Base-by-base conservation (phyloP, 176 grass and related monocot genomes). In the Thinopyrum elongatum region DNA sequence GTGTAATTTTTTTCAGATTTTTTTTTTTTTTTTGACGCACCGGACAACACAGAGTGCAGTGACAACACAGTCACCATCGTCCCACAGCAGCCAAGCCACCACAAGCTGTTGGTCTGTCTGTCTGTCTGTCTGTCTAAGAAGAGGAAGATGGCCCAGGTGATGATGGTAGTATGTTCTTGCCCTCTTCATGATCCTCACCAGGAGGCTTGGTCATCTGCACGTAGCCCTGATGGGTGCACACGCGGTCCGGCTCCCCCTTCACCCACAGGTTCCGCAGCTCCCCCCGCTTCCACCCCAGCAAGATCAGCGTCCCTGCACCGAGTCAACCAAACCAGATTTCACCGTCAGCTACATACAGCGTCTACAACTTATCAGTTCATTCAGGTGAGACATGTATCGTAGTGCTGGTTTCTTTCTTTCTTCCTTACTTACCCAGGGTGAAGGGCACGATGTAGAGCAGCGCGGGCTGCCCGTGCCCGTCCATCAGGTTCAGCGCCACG, bases 381-480 rank as follows among this genome's bases (percentile, higher is more conserved):
- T 63, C 39, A 83, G 27, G 19, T 31, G 9, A 33, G n/a, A 81
- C 30, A 90, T 71, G 88, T 3, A 74, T 6, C 11, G 3, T 26
- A 2, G n/a, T 73, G 70, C n/a, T 46, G 25, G 6, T 8, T 44
- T 44, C 5, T 73, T 4, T 53, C 47, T 44, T 44, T 12, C 42
- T 44, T 44, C 1, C 47, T 51, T 5, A 11, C 79, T 92, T 91
- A 95, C 96, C 96, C 19, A 98, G 86, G 15, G 93, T 95, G 91
- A 98, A 98, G 19, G 96, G 96, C 60, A 98, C 96, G 4, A 98
- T 95, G 82, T 98, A 98, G 84, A 98, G 86, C 88, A 98, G 90
- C 78, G 96, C 93, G 3, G 96, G 96, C 76, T 98, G 96, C 34
- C 96, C 96, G 41, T 98, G 93, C 16, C 93, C 96, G 46, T 98